Base-by-base conservation (phyloP, 306 rosid species). In the Medicago ruthenica region DNA sequence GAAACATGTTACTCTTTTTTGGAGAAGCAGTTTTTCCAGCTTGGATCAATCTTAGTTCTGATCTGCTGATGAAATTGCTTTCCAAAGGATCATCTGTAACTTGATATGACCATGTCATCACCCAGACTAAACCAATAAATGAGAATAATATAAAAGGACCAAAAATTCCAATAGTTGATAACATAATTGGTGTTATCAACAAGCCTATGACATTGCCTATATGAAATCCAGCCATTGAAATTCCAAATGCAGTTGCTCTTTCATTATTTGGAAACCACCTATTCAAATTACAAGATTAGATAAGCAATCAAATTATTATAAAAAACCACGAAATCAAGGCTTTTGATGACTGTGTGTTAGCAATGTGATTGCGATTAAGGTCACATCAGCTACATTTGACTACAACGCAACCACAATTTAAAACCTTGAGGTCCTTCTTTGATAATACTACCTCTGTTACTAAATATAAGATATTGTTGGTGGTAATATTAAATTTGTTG, bases 191-290 rank as follows among this genome's bases (percentile, higher is more conserved):
- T 59, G 98, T 90, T 4, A 94, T 80, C 51, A 94, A 77, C 76
- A 94, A 86, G 83, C 97, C 98, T 14, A 68, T 6, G 2, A 94
- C 98, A 86, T 94, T 94, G 81, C 97, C 98, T 42, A 92, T 87
- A 81, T 94, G 97, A 87, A 94, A 94, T 63, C 98, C 98, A 68
- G 91, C 98, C 98, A 94, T 92, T 67, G 98, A 92, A 21, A 88
- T 78, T 31, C 98, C 98, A 44, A 92, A 79, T 20, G 98, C 98
- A 79, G 89, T 94, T 42, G 98, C 97, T 77, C 98, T 85, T 83
- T 94, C 97, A 67, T 92, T 81, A 55, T 61, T 85, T 14, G 98
- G 97, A 81, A 92, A 94, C 96, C 98, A 92, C 86, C 98, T 94
- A 61, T n/a, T 66, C 67, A 69, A 50, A 73, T 79, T 40, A 44